Evolutionary conservation across 1,139 yeast genomes (phyloP).

Genomic region (Pichia sp.): DNA sequence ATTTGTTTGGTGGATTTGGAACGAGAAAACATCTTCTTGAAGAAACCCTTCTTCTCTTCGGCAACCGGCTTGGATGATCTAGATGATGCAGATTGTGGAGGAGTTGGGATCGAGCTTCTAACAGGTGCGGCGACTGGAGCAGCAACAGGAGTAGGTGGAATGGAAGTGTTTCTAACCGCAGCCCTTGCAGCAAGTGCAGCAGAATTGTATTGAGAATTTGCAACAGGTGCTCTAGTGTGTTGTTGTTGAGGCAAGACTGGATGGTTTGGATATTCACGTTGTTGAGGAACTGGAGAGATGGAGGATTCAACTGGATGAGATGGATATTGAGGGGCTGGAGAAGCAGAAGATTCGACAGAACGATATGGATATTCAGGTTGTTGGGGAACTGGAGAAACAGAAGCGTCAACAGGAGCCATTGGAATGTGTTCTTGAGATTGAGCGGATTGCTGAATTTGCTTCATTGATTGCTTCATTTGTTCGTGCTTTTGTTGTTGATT

Average conservation of each 20-base stretch:
- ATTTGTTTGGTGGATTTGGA: conserved; percentile 3
- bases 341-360: no score
- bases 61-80: background rate
- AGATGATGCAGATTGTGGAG: background rate
- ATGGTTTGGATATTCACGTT: background rate
- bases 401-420: no score
- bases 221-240: no score
- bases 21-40: conserved; percentile 10
- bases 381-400: no score
- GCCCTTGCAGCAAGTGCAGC: conserved; percentile 2
- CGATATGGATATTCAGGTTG: no score
- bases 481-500: background rate
- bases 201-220: background rate
- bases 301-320: background rate
- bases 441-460: background rate
- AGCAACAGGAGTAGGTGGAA: background rate
- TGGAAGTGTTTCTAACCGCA: background rate
- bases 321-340: no score
- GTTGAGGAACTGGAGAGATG: no score
- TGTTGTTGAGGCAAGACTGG: background rate
- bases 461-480: background rate
- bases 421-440: background rate
- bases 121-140: no score
- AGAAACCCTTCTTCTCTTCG: conserved; percentile 10
- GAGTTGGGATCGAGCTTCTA: background rate